Evolutionary conservation across 768 basidiomycete species (phyloP), one percentile per base, ranked within the genome.

Genomic region (Russula brevipes): DNA sequence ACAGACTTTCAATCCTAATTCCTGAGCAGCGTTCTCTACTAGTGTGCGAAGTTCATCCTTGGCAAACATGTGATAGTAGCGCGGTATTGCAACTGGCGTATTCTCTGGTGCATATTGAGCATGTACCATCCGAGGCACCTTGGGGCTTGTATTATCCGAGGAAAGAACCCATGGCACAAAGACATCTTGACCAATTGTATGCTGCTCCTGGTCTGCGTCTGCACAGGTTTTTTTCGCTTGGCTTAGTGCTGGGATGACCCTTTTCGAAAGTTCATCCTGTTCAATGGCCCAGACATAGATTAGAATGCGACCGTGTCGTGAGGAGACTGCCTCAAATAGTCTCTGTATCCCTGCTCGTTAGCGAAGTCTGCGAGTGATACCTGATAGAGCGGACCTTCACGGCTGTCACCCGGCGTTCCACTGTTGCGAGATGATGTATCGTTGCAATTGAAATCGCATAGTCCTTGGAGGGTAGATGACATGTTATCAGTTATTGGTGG

Each of bases 251-350:
- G 78, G 75, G 39, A 96, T 85, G 62, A 73, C 76, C 39, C 94
- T 82, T 71, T 90, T 94, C 2, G 93, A 94, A 7, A 85, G 75
- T 35, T 83, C 82, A 61, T 96, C 92, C 76, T 99, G 97, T 69
- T 98, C 94, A 63, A 89, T 82, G 1, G 96, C 94, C 97, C 97
- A 99, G 39, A 98, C 97, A 68, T 97, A 97, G 65, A 98, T 87
- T 59, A 99, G 76, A 45, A 93, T 76, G 10, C 92, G 86, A 9
- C 94, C 92, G 66, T 90, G 85, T 2, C 67, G 57, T 1, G 86
- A 79, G 0, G 86, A 86, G 42, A 94, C 85, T 31, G 79, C 78
- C 68, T 84, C 78, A 24, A 93, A 72, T 17, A 92, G 76, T 57
- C 82, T 78, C 87, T 91, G 64, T 5, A 52, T 42, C 49, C 60